Percentiles rank a stretch among this genome's conserved stretches.
Conservation (phyloP, 257 asterid genomes). For the Nicotiana benthamiana region DNA sequence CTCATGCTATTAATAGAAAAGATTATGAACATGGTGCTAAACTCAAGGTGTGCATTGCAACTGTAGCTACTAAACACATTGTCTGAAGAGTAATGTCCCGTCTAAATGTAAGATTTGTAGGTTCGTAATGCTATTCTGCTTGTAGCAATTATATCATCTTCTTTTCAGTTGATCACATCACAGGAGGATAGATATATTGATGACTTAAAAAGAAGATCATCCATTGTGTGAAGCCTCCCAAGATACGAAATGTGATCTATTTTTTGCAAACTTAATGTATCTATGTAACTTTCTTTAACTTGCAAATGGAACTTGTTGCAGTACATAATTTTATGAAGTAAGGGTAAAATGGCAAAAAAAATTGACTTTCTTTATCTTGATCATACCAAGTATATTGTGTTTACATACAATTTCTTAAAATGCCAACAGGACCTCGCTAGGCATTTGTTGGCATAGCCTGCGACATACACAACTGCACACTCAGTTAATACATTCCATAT, state of each 20-base stretch:
- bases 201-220: too few species aligned
- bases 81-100: slow-evolving; percentile 80
- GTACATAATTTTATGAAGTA: too few species aligned
- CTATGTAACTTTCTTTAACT: background rate
- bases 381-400: too few species aligned
- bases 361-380: too few species aligned
- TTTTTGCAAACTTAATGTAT: background rate
- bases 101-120: slow-evolving; percentile 44
- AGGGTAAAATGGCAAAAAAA: background rate
- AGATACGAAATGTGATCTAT: background rate
- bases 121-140: background rate
- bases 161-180: background rate
- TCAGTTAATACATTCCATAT: too few species aligned
- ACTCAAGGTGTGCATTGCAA: too few species aligned
- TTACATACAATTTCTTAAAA: too few species aligned
- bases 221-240: background rate
- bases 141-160: background rate
- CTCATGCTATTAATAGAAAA: too few species aligned
- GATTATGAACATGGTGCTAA: too few species aligned
- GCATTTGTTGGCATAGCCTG: too few species aligned
- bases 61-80: slow-evolving; percentile 67
- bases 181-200: background rate
- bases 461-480: too few species aligned
- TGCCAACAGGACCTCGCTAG: too few species aligned
- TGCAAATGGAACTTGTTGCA: background rate